These are phyloP conservation scores for Mycena epipterygia DNA, from an alignment of 768 basidiomycete species.

Conservation along the genomic window DNA sequence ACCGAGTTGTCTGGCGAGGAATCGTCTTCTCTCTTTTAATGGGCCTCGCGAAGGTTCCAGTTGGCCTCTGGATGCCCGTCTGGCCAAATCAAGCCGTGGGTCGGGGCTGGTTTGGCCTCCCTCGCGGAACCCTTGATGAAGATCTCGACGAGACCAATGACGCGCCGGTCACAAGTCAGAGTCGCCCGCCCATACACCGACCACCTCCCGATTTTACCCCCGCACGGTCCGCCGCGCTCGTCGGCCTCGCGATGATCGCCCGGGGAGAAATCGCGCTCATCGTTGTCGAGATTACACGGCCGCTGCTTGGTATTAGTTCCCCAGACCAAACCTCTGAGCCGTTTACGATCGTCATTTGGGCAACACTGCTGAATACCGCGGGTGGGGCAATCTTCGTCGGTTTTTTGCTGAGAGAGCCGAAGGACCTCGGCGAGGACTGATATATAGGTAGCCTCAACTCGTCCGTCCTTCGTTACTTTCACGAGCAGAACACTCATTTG, in stretches of 20 bases:
- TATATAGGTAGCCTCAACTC: no score
- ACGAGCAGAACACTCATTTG: no score
- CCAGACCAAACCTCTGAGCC: conserved; percentile 51
- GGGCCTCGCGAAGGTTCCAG: conserved; percentile 65
- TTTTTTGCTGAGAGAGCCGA: background rate
- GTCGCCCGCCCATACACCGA: background rate
- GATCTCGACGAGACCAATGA: background rate
- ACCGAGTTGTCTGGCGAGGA: conserved; percentile 45
- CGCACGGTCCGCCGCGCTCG: conserved; percentile 50
- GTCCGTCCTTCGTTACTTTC: no score
- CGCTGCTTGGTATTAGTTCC: conserved; percentile 39
- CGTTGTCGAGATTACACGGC: conserved; percentile 61
- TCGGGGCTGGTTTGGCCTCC: conserved; percentile 29
- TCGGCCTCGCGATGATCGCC: conserved; percentile 73
- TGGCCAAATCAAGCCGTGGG: conserved; percentile 43
- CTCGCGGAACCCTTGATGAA: background rate
- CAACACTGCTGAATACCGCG: conserved; percentile 66
- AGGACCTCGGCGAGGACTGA: background rate
- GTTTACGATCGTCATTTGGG: conserved; percentile 70
- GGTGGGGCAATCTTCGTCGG: conserved; percentile 53
- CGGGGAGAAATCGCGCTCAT: conserved; percentile 79
- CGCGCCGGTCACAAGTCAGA: no score
- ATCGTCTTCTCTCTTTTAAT: conserved; percentile 70
- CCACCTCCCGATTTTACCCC: conserved; percentile 33
- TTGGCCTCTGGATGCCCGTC: conserved; percentile 60